A percentile compares a stretch with the other conserved stretches of the same genome.
Conservation (phyloP, 225 moss, liverwort and hornwort genomes). For the Asterella californica region DNA sequence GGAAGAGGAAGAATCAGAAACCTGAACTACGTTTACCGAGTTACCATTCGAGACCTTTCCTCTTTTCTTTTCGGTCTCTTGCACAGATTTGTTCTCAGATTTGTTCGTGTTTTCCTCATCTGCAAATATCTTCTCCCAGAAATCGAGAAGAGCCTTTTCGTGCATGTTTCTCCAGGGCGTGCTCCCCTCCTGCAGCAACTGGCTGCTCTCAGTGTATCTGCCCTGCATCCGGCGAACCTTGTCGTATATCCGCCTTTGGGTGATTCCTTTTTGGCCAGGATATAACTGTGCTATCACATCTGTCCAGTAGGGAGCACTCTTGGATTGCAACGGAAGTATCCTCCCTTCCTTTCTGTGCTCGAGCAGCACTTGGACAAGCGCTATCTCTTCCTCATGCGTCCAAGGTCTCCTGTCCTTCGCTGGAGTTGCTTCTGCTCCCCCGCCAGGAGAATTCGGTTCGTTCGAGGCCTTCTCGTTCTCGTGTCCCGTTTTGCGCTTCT, state of each 20-base stretch:
- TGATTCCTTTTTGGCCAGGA: slow-evolving; percentile 3
- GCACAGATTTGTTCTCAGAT: no score
- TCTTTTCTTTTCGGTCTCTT: not conserved
- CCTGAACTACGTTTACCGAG: not conserved
- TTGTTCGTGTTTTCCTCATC: not conserved
- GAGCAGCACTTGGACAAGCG: not conserved
- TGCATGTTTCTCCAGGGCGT: not conserved
- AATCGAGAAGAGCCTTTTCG: slow-evolving; percentile 1
- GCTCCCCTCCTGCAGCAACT: not conserved
- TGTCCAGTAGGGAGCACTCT: slow-evolving; percentile 10
- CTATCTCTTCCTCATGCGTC: not conserved
- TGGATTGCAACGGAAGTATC: not conserved
- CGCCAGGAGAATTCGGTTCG: not conserved
- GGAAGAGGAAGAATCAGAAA: not conserved
- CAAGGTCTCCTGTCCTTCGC: not conserved
- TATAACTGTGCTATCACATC: not conserved
- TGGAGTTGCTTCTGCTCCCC: not conserved
- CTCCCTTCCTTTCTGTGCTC: not conserved
- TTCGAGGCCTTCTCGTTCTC: not conserved
- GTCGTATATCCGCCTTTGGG: slow-evolving; percentile 13
- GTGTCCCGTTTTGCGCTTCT: slow-evolving; percentile 1
- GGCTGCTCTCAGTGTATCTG: not conserved
- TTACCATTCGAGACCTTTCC: not conserved
- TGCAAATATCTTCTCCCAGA: slow-evolving; percentile 1
- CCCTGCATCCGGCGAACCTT: slow-evolving; percentile 4